A percentile compares a stretch with the other conserved stretches of the same genome.
These are phyloP conservation scores for Starmerella gropengiesseri DNA, from an alignment of 805 yeast genomes.

Conservation along the genomic window DNA sequence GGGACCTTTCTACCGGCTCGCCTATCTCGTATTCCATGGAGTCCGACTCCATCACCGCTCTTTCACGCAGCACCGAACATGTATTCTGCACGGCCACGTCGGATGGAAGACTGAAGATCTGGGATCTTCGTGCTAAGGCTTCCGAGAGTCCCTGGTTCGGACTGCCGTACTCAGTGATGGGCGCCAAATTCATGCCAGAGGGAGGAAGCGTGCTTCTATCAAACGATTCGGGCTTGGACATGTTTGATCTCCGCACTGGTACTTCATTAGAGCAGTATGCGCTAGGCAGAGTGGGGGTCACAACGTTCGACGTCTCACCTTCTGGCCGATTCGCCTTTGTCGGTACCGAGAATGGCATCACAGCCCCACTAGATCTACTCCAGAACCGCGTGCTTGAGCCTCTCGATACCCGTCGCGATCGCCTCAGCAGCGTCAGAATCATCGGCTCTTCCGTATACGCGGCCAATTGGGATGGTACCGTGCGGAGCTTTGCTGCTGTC, in stretches of 20 bases:
- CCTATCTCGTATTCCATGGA: conserved; percentile 65
- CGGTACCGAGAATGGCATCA: conserved; percentile 18
- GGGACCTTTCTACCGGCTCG: conserved; percentile 87
- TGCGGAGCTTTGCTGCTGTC: not conserved
- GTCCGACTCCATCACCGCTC: not conserved
- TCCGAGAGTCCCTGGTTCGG: not conserved
- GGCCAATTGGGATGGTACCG: conserved; percentile 17
- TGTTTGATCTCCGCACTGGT: conserved; percentile 18
- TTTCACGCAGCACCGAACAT: conserved; percentile 71
- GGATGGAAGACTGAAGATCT: conserved; percentile 15
- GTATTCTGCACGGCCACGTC: conserved; percentile 14
- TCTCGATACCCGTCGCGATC: conserved; percentile 12
- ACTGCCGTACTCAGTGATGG: not conserved
- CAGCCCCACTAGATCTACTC: conserved; percentile 15
- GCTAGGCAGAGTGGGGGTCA: conserved; percentile 1
- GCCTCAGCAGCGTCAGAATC: conserved; percentile 12
- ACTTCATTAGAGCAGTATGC: conserved; percentile 3
- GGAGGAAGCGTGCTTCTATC: conserved; percentile 11
- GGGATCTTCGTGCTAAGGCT: conserved; percentile 17
- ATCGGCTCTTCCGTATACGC: conserved; percentile 5
- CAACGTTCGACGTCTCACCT: conserved; percentile 11
- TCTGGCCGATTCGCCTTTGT: conserved; percentile 21
- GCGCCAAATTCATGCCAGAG: conserved; percentile 12
- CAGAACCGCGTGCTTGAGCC: conserved; percentile 8
- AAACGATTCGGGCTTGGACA: not conserved